These are phyloP conservation scores for Colletotrichum tropicicola DNA, from an alignment of 2,329 filamentous ascomycete genomes.

Conservation along the genomic window DNA sequence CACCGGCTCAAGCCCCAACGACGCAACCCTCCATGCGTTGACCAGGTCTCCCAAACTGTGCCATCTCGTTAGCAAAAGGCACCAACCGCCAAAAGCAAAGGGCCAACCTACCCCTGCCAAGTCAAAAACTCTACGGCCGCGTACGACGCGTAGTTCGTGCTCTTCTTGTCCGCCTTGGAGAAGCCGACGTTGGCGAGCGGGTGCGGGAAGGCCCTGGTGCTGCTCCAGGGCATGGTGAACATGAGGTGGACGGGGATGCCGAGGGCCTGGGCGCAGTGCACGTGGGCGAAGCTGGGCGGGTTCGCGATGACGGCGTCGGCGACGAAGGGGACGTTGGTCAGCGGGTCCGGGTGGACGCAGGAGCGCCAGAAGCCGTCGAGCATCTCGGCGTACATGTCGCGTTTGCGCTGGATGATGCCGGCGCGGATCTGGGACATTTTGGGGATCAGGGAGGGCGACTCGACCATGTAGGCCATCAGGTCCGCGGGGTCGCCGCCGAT, in stretches of 20 bases:
- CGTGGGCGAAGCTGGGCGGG: constrained; percentile 56
- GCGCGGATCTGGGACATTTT: constrained; percentile 35
- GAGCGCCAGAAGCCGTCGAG: constrained; percentile 36
- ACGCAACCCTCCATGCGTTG: constrained; percentile 80
- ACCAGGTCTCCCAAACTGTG: constrained; percentile 78
- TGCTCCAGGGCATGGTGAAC: constrained; percentile 77
- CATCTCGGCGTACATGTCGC: constrained; percentile 35
- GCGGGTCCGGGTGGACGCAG: constrained; percentile 29
- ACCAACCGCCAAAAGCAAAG: not conserved
- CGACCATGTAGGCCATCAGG: constrained; percentile 44
- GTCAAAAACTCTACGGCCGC: constrained; percentile 78
- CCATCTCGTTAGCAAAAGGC: not conserved
- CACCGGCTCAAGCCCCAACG: constrained; percentile 71
- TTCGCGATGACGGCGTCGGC: constrained; percentile 61
- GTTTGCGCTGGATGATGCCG: constrained; percentile 36
- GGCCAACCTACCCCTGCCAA: constrained; percentile 68
- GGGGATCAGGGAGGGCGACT: constrained; percentile 38
- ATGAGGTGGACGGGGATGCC: constrained; percentile 56
- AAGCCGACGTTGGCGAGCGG: constrained; percentile 77
- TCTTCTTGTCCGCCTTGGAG: constrained; percentile 54
- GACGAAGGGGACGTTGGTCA: constrained; percentile 48
- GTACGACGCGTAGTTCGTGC: constrained; percentile 76
- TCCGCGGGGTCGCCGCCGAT: constrained; percentile 62
- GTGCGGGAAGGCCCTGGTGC: constrained; percentile 77
- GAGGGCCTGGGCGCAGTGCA: constrained; percentile 56